Evolutionary conservation across 129 eudicot genomes (phyloP).

Genomic region (Saussurea involucrata): DNA sequence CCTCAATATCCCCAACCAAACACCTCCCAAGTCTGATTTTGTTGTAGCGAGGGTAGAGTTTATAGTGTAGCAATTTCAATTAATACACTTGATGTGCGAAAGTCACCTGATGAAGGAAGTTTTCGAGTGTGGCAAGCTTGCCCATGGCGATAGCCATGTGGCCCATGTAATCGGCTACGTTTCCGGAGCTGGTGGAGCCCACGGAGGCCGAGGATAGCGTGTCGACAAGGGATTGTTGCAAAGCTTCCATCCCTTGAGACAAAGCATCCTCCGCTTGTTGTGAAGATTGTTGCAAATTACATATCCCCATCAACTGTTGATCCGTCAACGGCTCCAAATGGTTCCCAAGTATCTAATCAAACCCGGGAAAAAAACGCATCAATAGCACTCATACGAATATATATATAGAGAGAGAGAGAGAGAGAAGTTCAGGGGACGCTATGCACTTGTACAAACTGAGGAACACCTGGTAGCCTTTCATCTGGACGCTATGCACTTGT

Average conservation of each 20-base stretch:
- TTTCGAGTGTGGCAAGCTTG: conserved; percentile 83
- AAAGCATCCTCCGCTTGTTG: conserved; percentile 98
- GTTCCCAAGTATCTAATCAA: conserved; percentile 63
- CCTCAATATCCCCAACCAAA: too few species aligned
- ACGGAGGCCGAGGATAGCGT: conserved; percentile 65
- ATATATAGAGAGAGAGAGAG: too few species aligned
- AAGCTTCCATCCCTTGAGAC: conserved; percentile 97
- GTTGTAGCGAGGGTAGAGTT: background rate
- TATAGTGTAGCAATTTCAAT: background rate
- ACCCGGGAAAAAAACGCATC: background rate
- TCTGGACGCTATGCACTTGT: too few species aligned
- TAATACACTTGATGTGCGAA: background rate
- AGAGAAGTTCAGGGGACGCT: too few species aligned
- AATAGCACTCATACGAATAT: too few species aligned
- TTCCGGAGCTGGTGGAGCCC: conserved; percentile 50
- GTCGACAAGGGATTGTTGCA: conserved; percentile 91
- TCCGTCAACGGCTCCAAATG: conserved; percentile 91
- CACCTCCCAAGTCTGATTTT: too few species aligned
- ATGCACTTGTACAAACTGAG: too few species aligned
- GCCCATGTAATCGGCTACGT: conserved; percentile 89
- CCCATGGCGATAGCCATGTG: conserved; percentile 99
- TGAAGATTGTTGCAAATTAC: conserved; percentile 87
- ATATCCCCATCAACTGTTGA: conserved; percentile 85
- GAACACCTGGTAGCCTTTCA: too few species aligned
- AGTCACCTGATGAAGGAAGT: conserved; percentile 85